A percentile compares a stretch with the other conserved stretches of the same genome.
phyloP scores from a whole-genome alignment of 208 protist species.

The Leishmania mexicana region DNA sequence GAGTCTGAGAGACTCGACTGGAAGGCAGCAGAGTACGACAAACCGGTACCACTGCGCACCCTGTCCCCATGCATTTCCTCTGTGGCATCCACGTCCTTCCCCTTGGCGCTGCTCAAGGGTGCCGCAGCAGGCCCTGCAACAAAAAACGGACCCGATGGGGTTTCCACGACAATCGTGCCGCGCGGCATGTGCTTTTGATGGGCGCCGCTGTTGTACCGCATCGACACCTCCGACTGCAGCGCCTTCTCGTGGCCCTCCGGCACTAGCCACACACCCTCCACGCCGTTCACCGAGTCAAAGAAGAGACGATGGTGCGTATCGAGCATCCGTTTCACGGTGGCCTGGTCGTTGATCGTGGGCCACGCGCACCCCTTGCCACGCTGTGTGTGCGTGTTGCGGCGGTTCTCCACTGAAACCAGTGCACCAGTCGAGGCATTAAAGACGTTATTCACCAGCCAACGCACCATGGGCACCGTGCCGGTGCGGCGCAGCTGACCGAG shows the following conservation, averaged over 20 bases:
- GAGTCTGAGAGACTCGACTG: conserved; percentile 5
- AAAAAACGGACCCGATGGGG: conserved; percentile 16
- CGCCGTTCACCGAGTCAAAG: conserved; percentile 53
- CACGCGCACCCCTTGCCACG: conserved; percentile 81
- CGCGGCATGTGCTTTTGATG: conserved; percentile 74
- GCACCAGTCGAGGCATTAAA: conserved; percentile 41
- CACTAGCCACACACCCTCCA: conserved; percentile 72
- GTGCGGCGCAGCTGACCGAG: conserved; percentile 79
- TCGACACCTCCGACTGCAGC: conserved; percentile 38
- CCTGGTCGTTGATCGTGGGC: conserved; percentile 48
- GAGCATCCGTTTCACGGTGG: conserved; percentile 42
- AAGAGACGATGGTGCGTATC: conserved; percentile 68
- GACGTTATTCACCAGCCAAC: conserved; percentile 67
- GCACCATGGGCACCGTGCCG: conserved; percentile 72
- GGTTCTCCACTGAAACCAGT: conserved; percentile 70
- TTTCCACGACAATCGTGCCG: conserved; percentile 64
- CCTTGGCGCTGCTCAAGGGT: background rate
- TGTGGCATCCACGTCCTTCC: background rate
- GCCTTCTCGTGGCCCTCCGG: conserved; percentile 20
- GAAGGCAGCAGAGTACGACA: background rate
- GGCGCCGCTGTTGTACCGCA: conserved; percentile 18
- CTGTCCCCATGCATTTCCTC: background rate
- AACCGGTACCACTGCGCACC: background rate
- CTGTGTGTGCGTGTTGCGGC: conserved; percentile 53
- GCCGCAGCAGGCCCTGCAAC: background rate